These are phyloP conservation scores for Phytophthora sp. DNA, from an alignment of 352 stramenopile species.

Conservation along the genomic window DNA sequence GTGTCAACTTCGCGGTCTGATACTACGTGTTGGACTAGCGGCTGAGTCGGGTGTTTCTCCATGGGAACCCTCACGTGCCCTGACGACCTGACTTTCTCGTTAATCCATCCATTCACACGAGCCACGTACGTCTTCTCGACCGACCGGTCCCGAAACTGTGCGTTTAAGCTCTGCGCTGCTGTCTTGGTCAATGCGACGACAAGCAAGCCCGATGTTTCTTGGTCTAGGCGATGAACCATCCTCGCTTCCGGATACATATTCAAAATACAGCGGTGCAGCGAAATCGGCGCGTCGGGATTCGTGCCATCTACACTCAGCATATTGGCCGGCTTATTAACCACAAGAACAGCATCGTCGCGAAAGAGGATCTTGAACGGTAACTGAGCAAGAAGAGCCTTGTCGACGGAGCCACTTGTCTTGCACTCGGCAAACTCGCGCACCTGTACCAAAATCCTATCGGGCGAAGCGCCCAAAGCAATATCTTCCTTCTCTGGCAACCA, in stretches of 20 bases:
- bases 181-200: constrained; percentile 67
- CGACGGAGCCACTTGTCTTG: constrained; percentile 1
- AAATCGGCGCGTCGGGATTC: constrained; percentile 33
- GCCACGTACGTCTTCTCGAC: constrained; percentile 71
- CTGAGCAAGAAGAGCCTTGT: constrained; percentile 18
- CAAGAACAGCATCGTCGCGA: constrained; percentile 55
- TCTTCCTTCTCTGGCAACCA: constrained; percentile 28
- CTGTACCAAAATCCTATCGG: constrained; percentile 54
- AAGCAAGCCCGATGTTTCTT: constrained; percentile 77
- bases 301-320: constrained; percentile 68
- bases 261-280: constrained; percentile 52
- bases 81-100: constrained; percentile 9
- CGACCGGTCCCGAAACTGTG: constrained; percentile 65
- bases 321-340: constrained; percentile 67
- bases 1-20: constrained; percentile 22
- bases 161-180: constrained; percentile 65
- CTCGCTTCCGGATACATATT: constrained; percentile 55
- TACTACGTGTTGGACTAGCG: constrained; percentile 62
- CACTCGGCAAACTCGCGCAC: constrained; percentile 45
- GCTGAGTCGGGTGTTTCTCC: constrained; percentile 49
- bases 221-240: constrained; percentile 83
- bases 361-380: constrained; percentile 49
- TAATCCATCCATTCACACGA: constrained; percentile 48
- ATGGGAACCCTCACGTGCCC: constrained; percentile 42
- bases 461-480: constrained; percentile 23